These are phyloP conservation scores for Colletotrichum endophyticum DNA, from an alignment of 2,329 filamentous ascomycete genomes.

Conservation along the genomic window DNA sequence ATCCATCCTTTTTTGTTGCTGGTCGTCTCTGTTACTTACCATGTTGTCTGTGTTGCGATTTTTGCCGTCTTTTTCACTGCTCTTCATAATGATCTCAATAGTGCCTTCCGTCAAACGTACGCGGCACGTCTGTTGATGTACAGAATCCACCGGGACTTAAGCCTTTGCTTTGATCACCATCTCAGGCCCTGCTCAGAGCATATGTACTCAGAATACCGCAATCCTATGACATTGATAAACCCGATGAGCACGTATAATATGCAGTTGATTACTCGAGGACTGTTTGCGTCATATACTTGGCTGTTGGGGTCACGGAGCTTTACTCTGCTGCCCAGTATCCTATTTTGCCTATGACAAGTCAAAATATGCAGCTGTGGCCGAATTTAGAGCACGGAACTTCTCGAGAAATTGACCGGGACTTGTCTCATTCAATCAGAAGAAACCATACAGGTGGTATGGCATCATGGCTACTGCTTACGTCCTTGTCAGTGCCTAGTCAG, in stretches of 20 bases:
- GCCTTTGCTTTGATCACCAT: background rate
- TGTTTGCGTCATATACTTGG: background rate
- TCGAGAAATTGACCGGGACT: background rate
- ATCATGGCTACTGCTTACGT: background rate
- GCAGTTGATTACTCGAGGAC: background rate
- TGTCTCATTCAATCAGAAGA: background rate
- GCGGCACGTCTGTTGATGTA: background rate
- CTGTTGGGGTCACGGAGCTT: background rate
- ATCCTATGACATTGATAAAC: background rate
- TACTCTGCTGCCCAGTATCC: background rate
- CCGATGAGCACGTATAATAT: background rate
- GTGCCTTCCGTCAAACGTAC: background rate
- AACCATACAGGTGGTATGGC: background rate
- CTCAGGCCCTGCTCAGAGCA: background rate
- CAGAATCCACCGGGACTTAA: background rate
- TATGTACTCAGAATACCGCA: background rate
- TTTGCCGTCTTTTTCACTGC: too few relatives aligned
- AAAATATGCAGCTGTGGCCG: background rate
- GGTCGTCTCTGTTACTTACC: background rate
- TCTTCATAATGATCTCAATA: too few relatives aligned
- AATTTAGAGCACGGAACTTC: background rate
- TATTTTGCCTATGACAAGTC: background rate
- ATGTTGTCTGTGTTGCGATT: too few relatives aligned
- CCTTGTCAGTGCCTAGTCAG: background rate
- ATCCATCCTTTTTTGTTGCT: background rate